These are phyloP conservation scores for Tetrapisispora namnaoensis DNA, from an alignment of 805 yeast species.

Conservation along the genomic window DNA sequence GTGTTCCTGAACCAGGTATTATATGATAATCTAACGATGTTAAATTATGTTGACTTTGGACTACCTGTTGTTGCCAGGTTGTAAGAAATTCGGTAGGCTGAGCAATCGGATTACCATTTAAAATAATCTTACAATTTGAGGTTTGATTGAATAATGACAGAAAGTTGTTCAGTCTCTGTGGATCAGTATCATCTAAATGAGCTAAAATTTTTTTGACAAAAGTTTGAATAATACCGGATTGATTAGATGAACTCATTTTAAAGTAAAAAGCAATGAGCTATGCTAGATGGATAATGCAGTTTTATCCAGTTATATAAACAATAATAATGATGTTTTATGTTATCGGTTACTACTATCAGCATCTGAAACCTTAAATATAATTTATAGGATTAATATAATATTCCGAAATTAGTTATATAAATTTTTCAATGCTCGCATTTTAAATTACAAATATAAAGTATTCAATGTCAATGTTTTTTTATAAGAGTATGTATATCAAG, in stretches of 20 bases:
- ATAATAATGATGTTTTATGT: background rate
- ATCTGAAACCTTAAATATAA: too few relatives aligned
- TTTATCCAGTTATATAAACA: too few relatives aligned
- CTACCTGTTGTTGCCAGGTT: conserved; percentile 27
- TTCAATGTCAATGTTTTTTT: background rate
- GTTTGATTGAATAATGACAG: conserved; percentile 19
- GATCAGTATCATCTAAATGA: conserved; percentile 27
- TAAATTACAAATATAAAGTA: too few relatives aligned
- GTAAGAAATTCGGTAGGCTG: conserved; percentile 24
- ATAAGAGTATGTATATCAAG: too few relatives aligned
- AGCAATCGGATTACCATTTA: conserved; percentile 25
- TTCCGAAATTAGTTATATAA: background rate
- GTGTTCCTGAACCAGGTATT: conserved; percentile 52
- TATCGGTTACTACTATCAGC: too few relatives aligned
- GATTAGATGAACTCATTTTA: conserved; percentile 7
- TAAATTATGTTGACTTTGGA: conserved; percentile 47
- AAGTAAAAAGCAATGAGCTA: too few relatives aligned
- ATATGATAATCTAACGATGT: conserved; percentile 59
- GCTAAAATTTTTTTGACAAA: conserved; percentile 29
- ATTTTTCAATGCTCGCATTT: background rate
- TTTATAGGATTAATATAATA: too few relatives aligned
- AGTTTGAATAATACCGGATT: conserved; percentile 23
- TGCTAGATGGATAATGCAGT: too few relatives aligned
- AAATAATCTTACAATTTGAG: conserved; percentile 19
- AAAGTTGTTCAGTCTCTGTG: conserved; percentile 23